Evolutionary conservation across 495 filamentous ascomycete species (phyloP), one percentile per base, ranked within the genome.

Genomic region (Astrothelium subdiscretum): DNA sequence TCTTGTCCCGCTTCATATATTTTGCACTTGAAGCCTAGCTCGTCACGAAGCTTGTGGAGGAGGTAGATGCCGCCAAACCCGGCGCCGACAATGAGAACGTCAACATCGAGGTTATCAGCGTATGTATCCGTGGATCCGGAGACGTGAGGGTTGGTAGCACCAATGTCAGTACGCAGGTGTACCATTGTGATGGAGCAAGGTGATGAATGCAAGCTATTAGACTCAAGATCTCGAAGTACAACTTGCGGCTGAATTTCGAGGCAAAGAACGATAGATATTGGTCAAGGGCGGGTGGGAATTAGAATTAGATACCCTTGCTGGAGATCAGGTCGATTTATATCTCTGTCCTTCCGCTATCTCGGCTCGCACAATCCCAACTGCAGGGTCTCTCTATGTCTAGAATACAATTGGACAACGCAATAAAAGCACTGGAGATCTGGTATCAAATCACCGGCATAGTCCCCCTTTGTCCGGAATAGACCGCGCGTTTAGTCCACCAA

Each of bases 41-140:
- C 65, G n/a, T 77, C 63, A 6, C 75, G 71, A 1, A 83, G 67
- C 20, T 72, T 66, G 40, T 76, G 72, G 12, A 80, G 70, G 18
- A 70, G 64, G 63, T 75, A 78, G 38, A 80, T 54, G 0, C 80
- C 80, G 8, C 72, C 74, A 40, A 84, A 75, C 0, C 81, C 81
- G 1, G 77, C 80, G 3, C 81, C 81, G 13, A 84, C 72, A 61
- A 82, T 77, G 29, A 83, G 62, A 22, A 76, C 77, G 64, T 82
- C 78, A 20, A 62, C 67, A 12, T 73, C 70, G 0, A 73, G 61
- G 3, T 68, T 62, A 27, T 73, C 60, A 22, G 40, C 62, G 24
- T 67, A 67, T 54, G 24, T 66, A 38, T 69, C 65, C 29, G 59
- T 67, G 32, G 32, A 58, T 3, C 32, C 44, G 0, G 26, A 52